Conservation (phyloP, 2,329 filamentous ascomycete genomes). For the Aspergillus glaucus region DNA sequence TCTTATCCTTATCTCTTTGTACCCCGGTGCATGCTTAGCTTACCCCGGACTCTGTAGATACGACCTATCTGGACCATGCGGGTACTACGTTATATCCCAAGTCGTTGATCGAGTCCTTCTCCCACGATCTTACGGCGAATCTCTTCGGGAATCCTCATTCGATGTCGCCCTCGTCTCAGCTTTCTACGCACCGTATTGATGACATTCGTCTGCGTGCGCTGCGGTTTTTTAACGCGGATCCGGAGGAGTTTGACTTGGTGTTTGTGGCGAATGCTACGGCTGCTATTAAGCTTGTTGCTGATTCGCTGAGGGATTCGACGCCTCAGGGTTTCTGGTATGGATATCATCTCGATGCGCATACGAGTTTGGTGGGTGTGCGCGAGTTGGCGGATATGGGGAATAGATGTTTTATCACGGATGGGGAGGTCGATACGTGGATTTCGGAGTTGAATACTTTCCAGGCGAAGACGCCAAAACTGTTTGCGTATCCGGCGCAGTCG, state of each 20-base stretch:
- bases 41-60: slow-evolving; percentile 43
- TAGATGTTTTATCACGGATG: slow-evolving; percentile 59
- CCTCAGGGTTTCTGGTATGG: slow-evolving; percentile 67
- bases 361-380: slow-evolving; percentile 75
- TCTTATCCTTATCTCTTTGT: not conserved
- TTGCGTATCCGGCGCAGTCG: slow-evolving; percentile 86
- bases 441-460: slow-evolving; percentile 21
- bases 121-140: slow-evolving; percentile 67
- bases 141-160: slow-evolving; percentile 93
- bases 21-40: not conserved
- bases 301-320: slow-evolving; percentile 63
- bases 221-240: slow-evolving; percentile 72
- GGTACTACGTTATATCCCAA: slow-evolving; percentile 82
- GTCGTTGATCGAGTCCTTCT: slow-evolving; percentile 73
- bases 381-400: slow-evolving; percentile 59
- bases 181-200: slow-evolving; percentile 68
- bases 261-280: slow-evolving; percentile 93
- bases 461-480: slow-evolving; percentile 39
- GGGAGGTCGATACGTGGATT: slow-evolving; percentile 61
- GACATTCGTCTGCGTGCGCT: slow-evolving; percentile 66
- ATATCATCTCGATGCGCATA: slow-evolving; percentile 81
- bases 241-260: slow-evolving; percentile 75
- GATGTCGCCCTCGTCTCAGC: slow-evolving; percentile 71
- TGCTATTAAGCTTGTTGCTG: slow-evolving; percentile 77
- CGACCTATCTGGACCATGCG: slow-evolving; percentile 85